These are phyloP conservation scores for Sporothrix pseudoabietina DNA, from an alignment of 2,329 filamentous ascomycete species.

Conservation along the genomic window DNA sequence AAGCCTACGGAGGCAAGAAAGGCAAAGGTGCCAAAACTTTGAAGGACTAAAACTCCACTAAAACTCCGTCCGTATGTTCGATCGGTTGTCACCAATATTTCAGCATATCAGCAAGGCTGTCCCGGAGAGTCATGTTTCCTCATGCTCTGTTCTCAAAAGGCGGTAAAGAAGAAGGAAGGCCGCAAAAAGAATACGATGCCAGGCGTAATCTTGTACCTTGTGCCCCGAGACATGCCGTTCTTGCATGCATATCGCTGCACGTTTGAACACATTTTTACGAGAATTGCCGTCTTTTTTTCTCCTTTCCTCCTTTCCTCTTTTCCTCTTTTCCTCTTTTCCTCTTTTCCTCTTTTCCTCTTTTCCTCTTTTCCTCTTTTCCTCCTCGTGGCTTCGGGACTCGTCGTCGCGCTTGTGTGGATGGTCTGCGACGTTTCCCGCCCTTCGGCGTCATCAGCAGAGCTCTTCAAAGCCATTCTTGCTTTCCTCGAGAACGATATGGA, in stretches of 20 bases:
- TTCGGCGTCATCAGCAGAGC: slow-evolving; percentile 10
- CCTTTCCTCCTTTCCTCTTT: not conserved
- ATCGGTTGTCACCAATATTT: too few relatives aligned
- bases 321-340: not conserved
- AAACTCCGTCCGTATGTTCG: not conserved
- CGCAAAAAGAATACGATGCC: not conserved
- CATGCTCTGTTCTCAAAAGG: not conserved
- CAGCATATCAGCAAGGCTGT: not conserved
- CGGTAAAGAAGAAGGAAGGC: not conserved
- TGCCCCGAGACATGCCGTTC: not conserved
- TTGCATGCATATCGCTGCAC: not conserved
- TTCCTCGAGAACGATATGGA: not conserved
- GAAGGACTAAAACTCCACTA: not conserved
- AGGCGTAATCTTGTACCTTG: not conserved
- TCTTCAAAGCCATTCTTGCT: not conserved
- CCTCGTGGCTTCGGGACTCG: slow-evolving; percentile 5
- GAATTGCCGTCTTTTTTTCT: not conserved
- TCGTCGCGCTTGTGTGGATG: not conserved
- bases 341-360: not conserved
- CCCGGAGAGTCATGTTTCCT: slow-evolving; percentile 13
- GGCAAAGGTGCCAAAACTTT: not conserved
- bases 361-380: not conserved
- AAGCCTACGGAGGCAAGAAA: not conserved
- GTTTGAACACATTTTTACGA: not conserved
- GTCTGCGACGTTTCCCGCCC: not conserved